Evolutionary conservation across 441 rosid species (phyloP).

Genomic region (Geranium incanum): DNA sequence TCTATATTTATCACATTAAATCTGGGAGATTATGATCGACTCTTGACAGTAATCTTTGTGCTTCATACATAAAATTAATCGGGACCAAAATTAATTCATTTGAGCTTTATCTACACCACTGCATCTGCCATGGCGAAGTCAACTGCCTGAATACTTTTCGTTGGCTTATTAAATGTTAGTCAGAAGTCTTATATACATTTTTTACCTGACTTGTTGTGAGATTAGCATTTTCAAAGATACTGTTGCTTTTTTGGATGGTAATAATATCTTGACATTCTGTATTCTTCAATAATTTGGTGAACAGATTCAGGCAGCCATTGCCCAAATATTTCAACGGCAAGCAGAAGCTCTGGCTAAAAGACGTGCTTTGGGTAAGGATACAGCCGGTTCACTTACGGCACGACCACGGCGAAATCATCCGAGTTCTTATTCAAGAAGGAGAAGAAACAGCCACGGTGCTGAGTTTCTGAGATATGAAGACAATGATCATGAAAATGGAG

Average conservation of each 20-base stretch:
- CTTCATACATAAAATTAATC: background rate
- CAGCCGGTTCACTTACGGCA: constrained; percentile 29
- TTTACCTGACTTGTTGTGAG: too few species aligned
- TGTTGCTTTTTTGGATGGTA: background rate
- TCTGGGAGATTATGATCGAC: background rate
- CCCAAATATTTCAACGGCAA: constrained; percentile 52
- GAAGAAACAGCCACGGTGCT: constrained; percentile 35
- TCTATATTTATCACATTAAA: background rate
- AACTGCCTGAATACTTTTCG: background rate
- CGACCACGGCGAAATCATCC: constrained; percentile 37
- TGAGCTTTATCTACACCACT: background rate
- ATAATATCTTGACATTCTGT: constrained; percentile 12
- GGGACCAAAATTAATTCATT: background rate
- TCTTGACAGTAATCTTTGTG: background rate
- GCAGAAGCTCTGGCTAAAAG: constrained; percentile 53
- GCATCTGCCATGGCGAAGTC: background rate
- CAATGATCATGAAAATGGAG: constrained; percentile 48
- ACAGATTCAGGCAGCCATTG: constrained; percentile 74
- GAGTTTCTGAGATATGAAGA: constrained; percentile 45
- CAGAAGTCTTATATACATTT: too few species aligned
- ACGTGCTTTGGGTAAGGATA: constrained; percentile 47
- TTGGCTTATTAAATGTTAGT: background rate
- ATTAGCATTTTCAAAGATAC: too few species aligned
- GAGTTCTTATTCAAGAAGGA: constrained; percentile 35
- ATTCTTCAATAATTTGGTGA: constrained; percentile 23